Conservation (phyloP, 2,329 filamentous ascomycete species). For the Pseudogymnoascus sp. region DNA sequence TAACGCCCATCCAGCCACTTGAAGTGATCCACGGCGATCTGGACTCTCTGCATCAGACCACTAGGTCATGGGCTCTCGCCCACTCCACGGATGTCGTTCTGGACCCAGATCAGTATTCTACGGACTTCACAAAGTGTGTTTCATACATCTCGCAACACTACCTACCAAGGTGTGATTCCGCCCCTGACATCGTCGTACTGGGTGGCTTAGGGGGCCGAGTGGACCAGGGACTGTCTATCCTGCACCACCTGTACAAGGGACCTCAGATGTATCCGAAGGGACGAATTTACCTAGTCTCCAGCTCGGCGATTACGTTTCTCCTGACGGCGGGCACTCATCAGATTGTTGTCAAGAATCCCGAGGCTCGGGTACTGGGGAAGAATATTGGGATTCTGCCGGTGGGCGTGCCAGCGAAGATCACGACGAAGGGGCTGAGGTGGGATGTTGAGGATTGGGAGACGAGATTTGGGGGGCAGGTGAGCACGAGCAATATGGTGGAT, state of each 20-base stretch:
- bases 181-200: constrained; percentile 65
- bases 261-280: constrained; percentile 42
- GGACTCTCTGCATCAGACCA: constrained; percentile 65
- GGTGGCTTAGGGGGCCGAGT: constrained; percentile 85
- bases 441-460: constrained; percentile 79
- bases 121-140: constrained; percentile 84
- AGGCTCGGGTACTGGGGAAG: constrained; percentile 53
- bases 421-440: constrained; percentile 79
- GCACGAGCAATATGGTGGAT: constrained; percentile 74
- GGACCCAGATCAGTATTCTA: constrained; percentile 76
- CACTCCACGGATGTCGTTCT: constrained; percentile 54
- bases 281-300: constrained; percentile 71
- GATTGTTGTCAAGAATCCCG: constrained; percentile 47
- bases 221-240: constrained; percentile 82
- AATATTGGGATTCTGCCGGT: constrained; percentile 84
- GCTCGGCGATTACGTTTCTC: constrained; percentile 74
- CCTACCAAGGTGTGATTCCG: constrained; percentile 22
- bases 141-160: constrained; percentile 43
- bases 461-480: constrained; percentile 63
- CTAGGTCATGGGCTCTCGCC: constrained; percentile 42
- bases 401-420: constrained; percentile 69
- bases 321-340: constrained; percentile 61
- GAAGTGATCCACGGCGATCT: constrained; percentile 81
- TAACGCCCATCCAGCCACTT: constrained; percentile 40
- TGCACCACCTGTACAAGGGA: constrained; percentile 69